Percentiles rank a stretch among this genome's conserved stretches.
Conservation (phyloP, 176 grass and related monocot species). For the Tillandsia fasciculata region DNA sequence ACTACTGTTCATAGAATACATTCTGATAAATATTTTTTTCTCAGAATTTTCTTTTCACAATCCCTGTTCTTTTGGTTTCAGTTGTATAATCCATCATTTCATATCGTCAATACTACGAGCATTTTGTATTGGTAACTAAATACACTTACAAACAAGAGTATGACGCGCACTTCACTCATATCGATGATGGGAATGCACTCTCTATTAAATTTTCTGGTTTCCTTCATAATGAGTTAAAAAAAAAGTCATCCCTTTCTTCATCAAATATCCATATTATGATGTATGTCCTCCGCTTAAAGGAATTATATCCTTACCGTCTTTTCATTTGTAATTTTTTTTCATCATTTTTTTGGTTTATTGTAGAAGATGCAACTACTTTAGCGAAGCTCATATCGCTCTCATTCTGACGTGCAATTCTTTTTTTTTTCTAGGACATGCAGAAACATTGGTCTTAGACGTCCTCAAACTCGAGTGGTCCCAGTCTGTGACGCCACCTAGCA, state of each 20-base stretch:
- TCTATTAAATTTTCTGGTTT: no score
- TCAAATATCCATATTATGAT: not conserved
- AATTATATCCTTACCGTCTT: not conserved
- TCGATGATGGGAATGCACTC: no score
- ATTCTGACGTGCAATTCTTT: not conserved
- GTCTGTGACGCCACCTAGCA: conserved; percentile 64
- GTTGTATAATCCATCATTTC: no score
- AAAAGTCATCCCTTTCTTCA: no score
- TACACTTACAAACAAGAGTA: no score
- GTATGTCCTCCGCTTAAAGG: not conserved
- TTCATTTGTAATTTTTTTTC: not conserved
- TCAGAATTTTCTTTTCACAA: not conserved
- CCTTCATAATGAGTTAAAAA: no score
- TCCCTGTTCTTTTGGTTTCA: not conserved
- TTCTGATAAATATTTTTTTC: conserved; percentile 1
- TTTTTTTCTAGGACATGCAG: conserved; percentile 55
- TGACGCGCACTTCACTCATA: no score
- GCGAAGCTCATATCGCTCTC: not conserved
- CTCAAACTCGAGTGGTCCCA: conserved; percentile 78
- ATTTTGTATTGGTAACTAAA: no score
- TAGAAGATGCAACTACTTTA: no score
- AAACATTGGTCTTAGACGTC: conserved; percentile 84
- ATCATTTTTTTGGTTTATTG: not conserved
- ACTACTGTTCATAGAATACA: conserved; percentile 1
- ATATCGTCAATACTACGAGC: no score